Percentiles rank a stretch among this genome's conserved stretches.
These are phyloP conservation scores for Venturia asperata DNA, from an alignment of 2,329 filamentous ascomycete genomes.

Conservation along the genomic window DNA sequence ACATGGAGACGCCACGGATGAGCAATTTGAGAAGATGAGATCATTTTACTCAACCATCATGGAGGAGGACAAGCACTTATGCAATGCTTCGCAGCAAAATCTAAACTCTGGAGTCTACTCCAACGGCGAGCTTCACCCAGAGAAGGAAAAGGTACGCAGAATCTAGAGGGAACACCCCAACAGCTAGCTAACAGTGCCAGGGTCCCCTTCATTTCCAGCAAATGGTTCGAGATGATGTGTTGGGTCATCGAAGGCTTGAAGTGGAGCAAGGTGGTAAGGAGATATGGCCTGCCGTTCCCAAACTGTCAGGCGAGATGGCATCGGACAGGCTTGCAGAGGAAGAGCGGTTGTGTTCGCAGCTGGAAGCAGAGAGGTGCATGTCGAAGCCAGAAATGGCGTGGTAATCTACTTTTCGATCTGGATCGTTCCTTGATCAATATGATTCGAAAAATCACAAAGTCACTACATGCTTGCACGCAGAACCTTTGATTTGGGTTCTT, in stretches of 20 bases:
- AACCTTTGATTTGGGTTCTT: too few species aligned
- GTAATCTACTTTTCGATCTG: slow-evolving; percentile 19
- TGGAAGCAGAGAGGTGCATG: slow-evolving; percentile 14
- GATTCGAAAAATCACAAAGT: not conserved
- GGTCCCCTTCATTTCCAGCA: slow-evolving; percentile 51
- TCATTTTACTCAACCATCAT: slow-evolving; percentile 58
- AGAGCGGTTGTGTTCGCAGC: slow-evolving; percentile 18
- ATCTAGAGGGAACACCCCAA: not conserved
- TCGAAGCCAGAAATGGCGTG: slow-evolving; percentile 23
- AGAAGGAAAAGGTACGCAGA: slow-evolving; percentile 45
- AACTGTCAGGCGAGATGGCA: slow-evolving; percentile 23
- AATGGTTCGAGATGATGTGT: slow-evolving; percentile 42
- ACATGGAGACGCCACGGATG: slow-evolving; percentile 53
- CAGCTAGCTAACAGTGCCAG: slow-evolving; percentile 15
- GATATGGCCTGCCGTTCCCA: slow-evolving; percentile 47
- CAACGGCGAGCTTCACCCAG: slow-evolving; percentile 56
- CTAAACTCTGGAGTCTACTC: slow-evolving; percentile 55
- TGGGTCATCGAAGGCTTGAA: slow-evolving; percentile 43
- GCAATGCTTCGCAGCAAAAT: slow-evolving; percentile 53
- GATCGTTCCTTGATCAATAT: not conserved
- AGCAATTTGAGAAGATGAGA: slow-evolving; percentile 51
- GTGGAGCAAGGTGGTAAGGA: slow-evolving; percentile 36
- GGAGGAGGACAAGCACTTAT: slow-evolving; percentile 58
- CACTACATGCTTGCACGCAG: too few species aligned
- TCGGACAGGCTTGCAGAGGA: slow-evolving; percentile 18